Base-by-base conservation (phyloP, 148 eudicot species). In the Polygonum maritimum region DNA sequence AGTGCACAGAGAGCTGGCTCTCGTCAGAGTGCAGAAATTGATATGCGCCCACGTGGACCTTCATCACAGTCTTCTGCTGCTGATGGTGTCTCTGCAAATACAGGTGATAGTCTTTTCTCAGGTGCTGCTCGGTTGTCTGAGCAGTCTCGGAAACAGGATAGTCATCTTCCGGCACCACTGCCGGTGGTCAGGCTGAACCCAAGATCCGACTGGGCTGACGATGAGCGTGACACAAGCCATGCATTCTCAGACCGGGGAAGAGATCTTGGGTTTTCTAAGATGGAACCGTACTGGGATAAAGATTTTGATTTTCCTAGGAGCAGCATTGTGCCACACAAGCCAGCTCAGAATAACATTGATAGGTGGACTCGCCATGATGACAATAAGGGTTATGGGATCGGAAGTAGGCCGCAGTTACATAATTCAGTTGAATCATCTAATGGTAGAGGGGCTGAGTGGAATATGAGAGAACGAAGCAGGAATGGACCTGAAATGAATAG, bases 151-250 rank as follows among this genome's bases (percentile, higher is more conserved):
- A 95, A 85, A 83, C 81, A 82, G 63, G 92, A 86, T 36, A 89
- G 87, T 3, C 81, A 76, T 72, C 88, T 89, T 80, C 84, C 89
- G 14, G 86, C 85, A 19, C 96, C 94, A 0, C 80, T 95, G 76
- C 94, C 97, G 36, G 78, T 95, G 73, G 92, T 91, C n/a, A 85
- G 84, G 79, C 54, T 92, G 84, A 90, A 81, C 80, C 91, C 94
- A 3, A 92, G 99, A 82, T 90, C 91, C 77, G 97, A 95, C 72
- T 95, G 99, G 99, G 96, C 91, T 48, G 97, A 95, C 83, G 99
- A 95, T 83, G 99, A 95, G 89, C 93, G 99, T n/a, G 99, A 95
- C 78, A 92, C 97, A 0, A 85, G 99, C 76, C 88, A 84, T 77
- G 90, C 88, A 22, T 80, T 89, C 83, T 81, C 77, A 21, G 91